phyloP scores from a whole-genome alignment of 2,329 filamentous ascomycete species.

The Cordyceps tenuipes region DNA sequence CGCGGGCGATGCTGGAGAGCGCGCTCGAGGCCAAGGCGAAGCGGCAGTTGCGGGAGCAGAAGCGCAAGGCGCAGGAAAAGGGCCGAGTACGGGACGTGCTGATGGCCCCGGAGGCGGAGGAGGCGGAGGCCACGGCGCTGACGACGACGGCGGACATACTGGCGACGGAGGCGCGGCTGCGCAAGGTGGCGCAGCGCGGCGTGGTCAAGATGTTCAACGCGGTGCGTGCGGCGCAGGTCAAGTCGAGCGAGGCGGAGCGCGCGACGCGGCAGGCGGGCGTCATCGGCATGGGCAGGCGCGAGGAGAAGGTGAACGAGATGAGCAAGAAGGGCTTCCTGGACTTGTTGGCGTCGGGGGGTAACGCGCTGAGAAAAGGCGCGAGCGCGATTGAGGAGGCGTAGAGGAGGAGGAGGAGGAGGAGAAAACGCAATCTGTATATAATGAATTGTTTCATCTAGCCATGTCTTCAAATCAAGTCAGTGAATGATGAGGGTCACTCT shows the following conservation, averaged over 20 bases:
- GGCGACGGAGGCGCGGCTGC: conserved; percentile 69
- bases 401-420: background rate
- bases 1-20: conserved; percentile 63
- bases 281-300: conserved; percentile 68
- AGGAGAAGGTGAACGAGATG: conserved; percentile 91
- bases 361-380: conserved; percentile 48
- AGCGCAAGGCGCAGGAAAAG: conserved; percentile 70
- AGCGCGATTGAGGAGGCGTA: conserved; percentile 48
- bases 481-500: conserved; percentile 9
- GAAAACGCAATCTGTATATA: conserved; percentile 8
- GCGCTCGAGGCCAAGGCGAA: conserved; percentile 76
- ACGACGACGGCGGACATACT: conserved; percentile 44
- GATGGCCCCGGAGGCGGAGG: conserved; percentile 34
- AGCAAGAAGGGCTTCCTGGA: conserved; percentile 95
- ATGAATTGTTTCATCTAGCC: conserved; percentile 9
- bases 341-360: conserved; percentile 63
- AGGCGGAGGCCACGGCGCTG: conserved; percentile 24
- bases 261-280: conserved; percentile 62
- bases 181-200: conserved; percentile 85
- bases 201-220: conserved; percentile 97
- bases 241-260: conserved; percentile 69
- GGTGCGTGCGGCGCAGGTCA: conserved; percentile 83
- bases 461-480: background rate
- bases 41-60: conserved; percentile 71
- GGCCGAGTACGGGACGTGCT: conserved; percentile 84